Evolutionary conservation across 148 eudicot species (phyloP).

Genomic region (Rhododendron kiyosumense): DNA sequence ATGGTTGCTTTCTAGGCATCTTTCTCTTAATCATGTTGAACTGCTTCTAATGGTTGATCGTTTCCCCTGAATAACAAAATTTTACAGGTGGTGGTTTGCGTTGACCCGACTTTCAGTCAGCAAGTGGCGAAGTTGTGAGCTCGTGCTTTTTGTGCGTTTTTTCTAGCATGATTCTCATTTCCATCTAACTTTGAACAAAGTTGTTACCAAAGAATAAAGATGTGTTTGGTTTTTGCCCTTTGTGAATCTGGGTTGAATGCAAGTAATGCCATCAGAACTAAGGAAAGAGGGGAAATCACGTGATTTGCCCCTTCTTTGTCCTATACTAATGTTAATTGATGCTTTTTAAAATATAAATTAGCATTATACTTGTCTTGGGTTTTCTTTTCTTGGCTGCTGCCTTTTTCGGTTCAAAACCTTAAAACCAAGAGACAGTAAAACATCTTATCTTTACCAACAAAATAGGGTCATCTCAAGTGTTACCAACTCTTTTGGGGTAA

Average conservation of each 20-base stretch:
- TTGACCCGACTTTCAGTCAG: constrained; percentile 58
- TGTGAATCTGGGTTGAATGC: not conserved
- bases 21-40: constrained; percentile 1
- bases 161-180: not conserved
- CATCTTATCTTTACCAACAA: not conserved
- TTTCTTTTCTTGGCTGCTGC: not conserved
- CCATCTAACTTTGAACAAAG: not conserved
- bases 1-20: not conserved
- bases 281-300: not conserved
- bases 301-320: not conserved
- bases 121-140: constrained; percentile 55
- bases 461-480: no score
- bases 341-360: not conserved
- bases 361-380: not conserved
- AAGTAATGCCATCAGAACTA: not conserved
- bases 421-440: not conserved
- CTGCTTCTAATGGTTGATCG: not conserved
- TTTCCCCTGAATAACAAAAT: not conserved
- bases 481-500: no score
- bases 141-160: not conserved
- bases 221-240: not conserved
- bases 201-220: not conserved
- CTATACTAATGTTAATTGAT: not conserved
- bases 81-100: constrained; percentile 76
- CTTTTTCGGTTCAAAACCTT: not conserved